A percentile compares a stretch with the other conserved stretches of the same genome.
Conservation (phyloP, 441 rosid species). For the Biscutella auriculata region DNA sequence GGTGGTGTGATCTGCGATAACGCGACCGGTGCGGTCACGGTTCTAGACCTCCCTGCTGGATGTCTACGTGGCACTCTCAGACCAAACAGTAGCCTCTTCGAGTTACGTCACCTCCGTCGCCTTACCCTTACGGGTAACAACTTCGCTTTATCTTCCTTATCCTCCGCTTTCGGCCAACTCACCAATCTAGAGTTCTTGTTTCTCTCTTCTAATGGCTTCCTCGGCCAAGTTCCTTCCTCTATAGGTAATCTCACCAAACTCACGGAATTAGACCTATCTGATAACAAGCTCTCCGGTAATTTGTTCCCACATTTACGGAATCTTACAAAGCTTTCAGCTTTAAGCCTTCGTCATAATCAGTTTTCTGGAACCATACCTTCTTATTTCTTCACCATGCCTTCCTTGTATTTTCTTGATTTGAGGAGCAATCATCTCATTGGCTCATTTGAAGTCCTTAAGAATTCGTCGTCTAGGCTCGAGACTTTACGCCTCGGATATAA, state of each 20-base stretch:
- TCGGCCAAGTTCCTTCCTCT: conserved; percentile 12
- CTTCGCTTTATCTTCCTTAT: conserved; percentile 4
- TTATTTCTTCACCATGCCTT: conserved; percentile 1
- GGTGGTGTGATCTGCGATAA: neutral
- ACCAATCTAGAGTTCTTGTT: neutral
- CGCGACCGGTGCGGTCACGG: neutral
- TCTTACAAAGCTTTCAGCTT: neutral
- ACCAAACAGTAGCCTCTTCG: conserved; percentile 11
- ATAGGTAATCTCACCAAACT: neutral
- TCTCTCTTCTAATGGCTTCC: neutral
- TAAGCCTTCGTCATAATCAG: neutral
- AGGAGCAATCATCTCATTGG: neutral
- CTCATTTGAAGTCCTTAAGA: neutral
- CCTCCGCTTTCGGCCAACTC: conserved; percentile 6
- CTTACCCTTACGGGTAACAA: conserved; percentile 7
- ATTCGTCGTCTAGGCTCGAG: neutral
- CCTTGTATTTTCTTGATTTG: neutral
- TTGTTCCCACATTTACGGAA: neutral
- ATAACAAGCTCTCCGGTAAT: neutral
- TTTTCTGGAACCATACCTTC: conserved; percentile 9
- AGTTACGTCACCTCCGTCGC: conserved; percentile 2
- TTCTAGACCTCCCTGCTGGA: neutral
- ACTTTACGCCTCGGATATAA: neutral
- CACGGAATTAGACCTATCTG: neutral
- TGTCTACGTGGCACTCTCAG: conserved; percentile 7